Conservation (phyloP, 1,139 yeast species). For the Candida sanyaensis region DNA sequence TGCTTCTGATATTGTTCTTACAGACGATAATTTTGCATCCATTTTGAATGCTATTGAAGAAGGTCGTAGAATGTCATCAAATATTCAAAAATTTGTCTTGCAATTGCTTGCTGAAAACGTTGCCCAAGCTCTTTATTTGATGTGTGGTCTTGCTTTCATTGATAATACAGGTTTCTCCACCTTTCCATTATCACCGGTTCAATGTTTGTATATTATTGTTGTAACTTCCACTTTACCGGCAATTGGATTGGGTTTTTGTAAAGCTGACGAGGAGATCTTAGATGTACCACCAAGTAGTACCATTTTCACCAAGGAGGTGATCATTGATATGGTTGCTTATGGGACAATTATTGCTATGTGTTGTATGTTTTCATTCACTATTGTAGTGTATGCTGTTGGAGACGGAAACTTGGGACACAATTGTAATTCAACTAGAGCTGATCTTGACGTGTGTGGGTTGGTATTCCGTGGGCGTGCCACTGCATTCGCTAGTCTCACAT, state of each 20-base stretch:
- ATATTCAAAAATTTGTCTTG: conserved; percentile 77
- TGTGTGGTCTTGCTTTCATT: conserved; percentile 72
- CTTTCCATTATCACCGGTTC: conserved; percentile 79
- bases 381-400: conserved; percentile 67
- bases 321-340: conserved; percentile 72
- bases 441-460: conserved; percentile 44
- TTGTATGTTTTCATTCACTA: conserved; percentile 68
- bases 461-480: conserved; percentile 83
- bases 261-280: conserved; percentile 55
- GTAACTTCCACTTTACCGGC: conserved; percentile 84
- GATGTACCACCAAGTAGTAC: conserved; percentile 63
- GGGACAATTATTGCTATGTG: conserved; percentile 75
- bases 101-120: conserved; percentile 79
- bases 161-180: conserved; percentile 63
- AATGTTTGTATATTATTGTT: conserved; percentile 78
- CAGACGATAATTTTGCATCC: conserved; percentile 53
- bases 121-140: conserved; percentile 71
- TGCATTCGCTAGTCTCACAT: conserved; percentile 83
- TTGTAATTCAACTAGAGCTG: conserved; percentile 49
- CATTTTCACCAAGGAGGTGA: conserved; percentile 70
- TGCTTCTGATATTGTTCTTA: conserved; percentile 58
- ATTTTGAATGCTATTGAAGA: conserved; percentile 65
- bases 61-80: conserved; percentile 80
- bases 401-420: conserved; percentile 64
- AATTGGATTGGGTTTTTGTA: conserved; percentile 78